These are phyloP conservation scores for Melampsora larici-populina DNA, from an alignment of 1,284 basidiomycete genomes.

Conservation along the genomic window DNA sequence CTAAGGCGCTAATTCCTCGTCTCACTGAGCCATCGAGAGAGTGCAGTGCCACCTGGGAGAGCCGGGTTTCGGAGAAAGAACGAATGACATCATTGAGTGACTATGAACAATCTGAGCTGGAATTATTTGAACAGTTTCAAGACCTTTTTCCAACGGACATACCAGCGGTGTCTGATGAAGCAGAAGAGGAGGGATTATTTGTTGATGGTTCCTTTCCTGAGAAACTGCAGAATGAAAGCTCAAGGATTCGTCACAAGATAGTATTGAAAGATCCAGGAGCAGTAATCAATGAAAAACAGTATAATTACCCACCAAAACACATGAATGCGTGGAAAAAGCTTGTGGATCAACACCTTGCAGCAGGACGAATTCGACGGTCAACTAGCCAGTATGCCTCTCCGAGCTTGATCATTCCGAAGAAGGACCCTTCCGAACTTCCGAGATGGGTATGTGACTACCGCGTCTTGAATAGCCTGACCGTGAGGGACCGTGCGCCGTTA, in stretches of 20 bases:
- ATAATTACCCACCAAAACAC: constrained; percentile 12
- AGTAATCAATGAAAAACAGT: constrained; percentile 12
- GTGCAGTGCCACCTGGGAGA: no score
- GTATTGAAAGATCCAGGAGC: neutral
- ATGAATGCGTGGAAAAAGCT: neutral
- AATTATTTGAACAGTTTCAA: neutral
- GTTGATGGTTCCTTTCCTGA: no score
- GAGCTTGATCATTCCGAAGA: no score
- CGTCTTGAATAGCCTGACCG: no score
- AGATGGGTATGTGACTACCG: no score
- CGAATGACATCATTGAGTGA: neutral
- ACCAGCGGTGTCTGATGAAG: neutral
- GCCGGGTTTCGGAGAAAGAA: neutral
- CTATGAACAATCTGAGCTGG: neutral
- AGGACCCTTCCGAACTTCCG: no score
- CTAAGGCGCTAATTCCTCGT: neutral
- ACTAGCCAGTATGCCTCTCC: no score
- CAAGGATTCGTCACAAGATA: constrained; percentile 2
- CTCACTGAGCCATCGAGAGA: no score
- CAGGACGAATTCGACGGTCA: no score
- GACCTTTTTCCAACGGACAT: constrained; percentile 3
- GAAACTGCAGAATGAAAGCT: constrained; percentile 6
- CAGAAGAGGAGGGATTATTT: neutral
- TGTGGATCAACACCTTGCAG: constrained; percentile 16
- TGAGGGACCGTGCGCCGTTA: no score